Evolutionary conservation across 257 asterid species (phyloP).

Genomic region (Forsythia viridissima): DNA sequence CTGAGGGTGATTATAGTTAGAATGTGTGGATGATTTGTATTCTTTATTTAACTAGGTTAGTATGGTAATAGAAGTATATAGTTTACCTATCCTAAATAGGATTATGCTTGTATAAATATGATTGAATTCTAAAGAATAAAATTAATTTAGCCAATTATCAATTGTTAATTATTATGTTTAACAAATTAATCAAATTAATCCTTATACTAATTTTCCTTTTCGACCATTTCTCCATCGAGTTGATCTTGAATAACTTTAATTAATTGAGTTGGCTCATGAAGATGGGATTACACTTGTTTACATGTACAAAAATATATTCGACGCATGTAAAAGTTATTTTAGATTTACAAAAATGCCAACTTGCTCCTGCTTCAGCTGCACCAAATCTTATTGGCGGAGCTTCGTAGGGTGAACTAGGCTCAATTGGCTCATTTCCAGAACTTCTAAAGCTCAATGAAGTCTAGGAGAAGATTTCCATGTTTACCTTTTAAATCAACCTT

Average conservation of each 20-base stretch:
- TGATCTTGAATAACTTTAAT: background rate
- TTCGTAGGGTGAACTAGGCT: background rate
- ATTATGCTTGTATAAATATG: too few species aligned
- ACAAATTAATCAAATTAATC: background rate
- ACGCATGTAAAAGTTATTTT: background rate
- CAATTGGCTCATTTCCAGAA: background rate
- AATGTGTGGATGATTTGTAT: too few species aligned
- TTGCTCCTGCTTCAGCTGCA: background rate
- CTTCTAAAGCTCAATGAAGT: background rate
- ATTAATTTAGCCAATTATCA: too few species aligned
- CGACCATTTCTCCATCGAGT: background rate
- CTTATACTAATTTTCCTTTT: background rate
- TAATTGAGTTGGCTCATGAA: background rate
- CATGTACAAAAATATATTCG: background rate
- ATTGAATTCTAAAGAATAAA: too few species aligned
- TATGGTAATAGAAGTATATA: too few species aligned
- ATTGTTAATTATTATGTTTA: background rate
- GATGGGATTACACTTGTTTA: background rate
- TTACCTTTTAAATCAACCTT: background rate
- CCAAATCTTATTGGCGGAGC: background rate
- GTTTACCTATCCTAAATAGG: too few species aligned
- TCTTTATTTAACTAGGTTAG: too few species aligned
- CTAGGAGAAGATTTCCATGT: background rate
- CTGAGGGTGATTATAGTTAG: background rate
- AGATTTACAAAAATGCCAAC: background rate